phyloP scores from a whole-genome alignment of 805 yeast genomes.

The Komagataella pseudopastoris region DNA sequence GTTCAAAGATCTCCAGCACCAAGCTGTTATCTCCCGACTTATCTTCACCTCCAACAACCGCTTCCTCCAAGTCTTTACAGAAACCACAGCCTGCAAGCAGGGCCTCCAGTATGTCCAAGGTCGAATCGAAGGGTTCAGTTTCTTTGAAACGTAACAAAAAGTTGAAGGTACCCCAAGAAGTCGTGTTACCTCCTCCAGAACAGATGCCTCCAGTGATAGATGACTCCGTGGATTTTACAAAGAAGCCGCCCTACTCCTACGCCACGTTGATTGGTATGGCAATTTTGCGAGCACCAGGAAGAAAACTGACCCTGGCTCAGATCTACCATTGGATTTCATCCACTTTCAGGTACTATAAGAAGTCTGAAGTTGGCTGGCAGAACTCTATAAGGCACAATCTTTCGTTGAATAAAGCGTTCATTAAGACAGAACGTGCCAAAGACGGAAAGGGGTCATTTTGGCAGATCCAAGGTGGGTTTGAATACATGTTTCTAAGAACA shows the following conservation, averaged over 20 bases:
- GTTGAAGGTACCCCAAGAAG: conserved; percentile 12
- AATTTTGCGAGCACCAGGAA: conserved; percentile 61
- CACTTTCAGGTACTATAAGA: conserved; percentile 71
- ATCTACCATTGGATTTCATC: conserved; percentile 87
- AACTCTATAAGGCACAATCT: conserved; percentile 92
- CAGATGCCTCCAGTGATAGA: conserved; percentile 30
- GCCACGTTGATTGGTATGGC: conserved; percentile 93
- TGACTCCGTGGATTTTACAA: conserved; percentile 24
- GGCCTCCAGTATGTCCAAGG: conserved; percentile 2
- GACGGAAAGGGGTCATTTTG: conserved; percentile 91
- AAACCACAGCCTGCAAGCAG: conserved; percentile 11
- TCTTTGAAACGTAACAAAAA: conserved; percentile 6
- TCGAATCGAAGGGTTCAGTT: background rate
- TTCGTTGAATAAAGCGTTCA: conserved; percentile 84
- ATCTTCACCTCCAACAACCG: conserved; percentile 28
- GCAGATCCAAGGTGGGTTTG: conserved; percentile 78
- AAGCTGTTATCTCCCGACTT: conserved; percentile 22
- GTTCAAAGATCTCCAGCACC: background rate
- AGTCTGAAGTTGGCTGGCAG: conserved; percentile 92
- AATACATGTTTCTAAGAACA: conserved; percentile 62
- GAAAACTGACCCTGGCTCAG: conserved; percentile 66
- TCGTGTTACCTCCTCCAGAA: conserved; percentile 20
- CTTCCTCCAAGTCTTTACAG: background rate
- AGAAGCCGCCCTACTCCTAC: conserved; percentile 88
- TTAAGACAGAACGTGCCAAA: conserved; percentile 81